Conservation (phyloP, 2,329 filamentous ascomycete genomes). For the Arthrobotrys pseudoclavata region DNA sequence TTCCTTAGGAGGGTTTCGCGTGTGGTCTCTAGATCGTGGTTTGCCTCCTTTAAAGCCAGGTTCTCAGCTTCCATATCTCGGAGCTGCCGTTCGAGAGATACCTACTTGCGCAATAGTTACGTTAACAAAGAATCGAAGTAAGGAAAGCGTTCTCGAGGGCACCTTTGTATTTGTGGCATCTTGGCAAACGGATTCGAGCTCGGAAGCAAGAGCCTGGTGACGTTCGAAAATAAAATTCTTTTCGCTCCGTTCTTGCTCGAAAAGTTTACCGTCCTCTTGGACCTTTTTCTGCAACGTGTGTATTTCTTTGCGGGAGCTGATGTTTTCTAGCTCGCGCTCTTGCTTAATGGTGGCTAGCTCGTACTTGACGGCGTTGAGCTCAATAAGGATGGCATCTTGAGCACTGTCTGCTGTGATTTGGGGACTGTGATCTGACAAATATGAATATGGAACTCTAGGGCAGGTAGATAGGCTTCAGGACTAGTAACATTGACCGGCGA, state of each 20-base stretch:
- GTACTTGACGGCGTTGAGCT: slow-evolving; percentile 88
- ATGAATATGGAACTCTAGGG: slow-evolving; percentile 20
- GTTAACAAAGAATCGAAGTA: background rate
- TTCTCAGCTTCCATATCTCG: slow-evolving; percentile 36
- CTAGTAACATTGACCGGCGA: slow-evolving; percentile 7
- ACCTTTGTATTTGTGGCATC: slow-evolving; percentile 47
- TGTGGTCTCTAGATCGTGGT: slow-evolving; percentile 43
- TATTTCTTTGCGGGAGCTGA: slow-evolving; percentile 86
- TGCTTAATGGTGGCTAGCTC: slow-evolving; percentile 88
- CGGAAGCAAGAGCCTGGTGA: slow-evolving; percentile 32
- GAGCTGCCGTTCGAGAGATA: slow-evolving; percentile 30
- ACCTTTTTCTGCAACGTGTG: slow-evolving; percentile 82
- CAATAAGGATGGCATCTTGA: slow-evolving; percentile 65
- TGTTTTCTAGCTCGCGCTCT: slow-evolving; percentile 82
- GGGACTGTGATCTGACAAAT: slow-evolving; percentile 17
- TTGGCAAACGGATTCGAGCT: slow-evolving; percentile 48
- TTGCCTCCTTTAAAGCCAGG: slow-evolving; percentile 34
- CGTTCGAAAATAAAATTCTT: slow-evolving; percentile 59
- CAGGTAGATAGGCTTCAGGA: slow-evolving; percentile 9
- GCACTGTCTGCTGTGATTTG: slow-evolving; percentile 19
- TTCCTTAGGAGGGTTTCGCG: slow-evolving; percentile 26
- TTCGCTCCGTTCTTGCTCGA: slow-evolving; percentile 56
- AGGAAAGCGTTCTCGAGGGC: background rate
- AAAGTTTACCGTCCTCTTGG: slow-evolving; percentile 83
- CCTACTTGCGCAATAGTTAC: background rate